These are phyloP conservation scores for Polytrichum formosum DNA, from an alignment of 225 moss, liverwort and hornwort species.

Conservation along the genomic window DNA sequence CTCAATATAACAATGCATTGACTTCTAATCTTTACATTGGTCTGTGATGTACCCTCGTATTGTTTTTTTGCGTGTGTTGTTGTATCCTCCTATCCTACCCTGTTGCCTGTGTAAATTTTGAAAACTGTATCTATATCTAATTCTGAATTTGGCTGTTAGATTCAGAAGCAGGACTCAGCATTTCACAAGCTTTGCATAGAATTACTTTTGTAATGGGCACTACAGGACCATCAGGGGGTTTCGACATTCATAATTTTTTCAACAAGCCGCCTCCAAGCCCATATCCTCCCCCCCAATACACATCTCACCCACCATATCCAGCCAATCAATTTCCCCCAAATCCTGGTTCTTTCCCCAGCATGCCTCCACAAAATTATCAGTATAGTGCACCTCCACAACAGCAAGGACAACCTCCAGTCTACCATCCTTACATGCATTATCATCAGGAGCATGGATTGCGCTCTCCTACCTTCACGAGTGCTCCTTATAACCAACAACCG, in stretches of 20 bases:
- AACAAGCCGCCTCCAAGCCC: conserved; percentile 60
- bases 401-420: conserved; percentile 65
- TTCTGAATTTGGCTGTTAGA: conserved; percentile 11
- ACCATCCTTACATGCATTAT: conserved; percentile 81
- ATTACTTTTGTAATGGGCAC: conserved; percentile 65
- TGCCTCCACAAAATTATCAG: conserved; percentile 60
- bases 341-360: conserved; percentile 38
- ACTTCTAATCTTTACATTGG: too few species aligned
- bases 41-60: too few species aligned
- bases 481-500: conserved; percentile 58
- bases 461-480: conserved; percentile 50
- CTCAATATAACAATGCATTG: too few species aligned
- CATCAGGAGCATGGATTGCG: conserved; percentile 85
- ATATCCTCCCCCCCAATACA: conserved; percentile 51
- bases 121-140: too few species aligned
- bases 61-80: too few species aligned
- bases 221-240: conserved; percentile 86
- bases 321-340: conserved; percentile 42
- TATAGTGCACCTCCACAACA: conserved; percentile 39
- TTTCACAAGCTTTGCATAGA: conserved; percentile 19
- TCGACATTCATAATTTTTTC: conserved; percentile 89
- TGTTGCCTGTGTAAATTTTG: too few species aligned
- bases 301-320: conserved; percentile 47
- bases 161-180: conserved; percentile 25
- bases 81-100: too few species aligned